These are phyloP conservation scores for Solanum etuberosum DNA, from an alignment of 257 asterid species.

Conservation along the genomic window DNA sequence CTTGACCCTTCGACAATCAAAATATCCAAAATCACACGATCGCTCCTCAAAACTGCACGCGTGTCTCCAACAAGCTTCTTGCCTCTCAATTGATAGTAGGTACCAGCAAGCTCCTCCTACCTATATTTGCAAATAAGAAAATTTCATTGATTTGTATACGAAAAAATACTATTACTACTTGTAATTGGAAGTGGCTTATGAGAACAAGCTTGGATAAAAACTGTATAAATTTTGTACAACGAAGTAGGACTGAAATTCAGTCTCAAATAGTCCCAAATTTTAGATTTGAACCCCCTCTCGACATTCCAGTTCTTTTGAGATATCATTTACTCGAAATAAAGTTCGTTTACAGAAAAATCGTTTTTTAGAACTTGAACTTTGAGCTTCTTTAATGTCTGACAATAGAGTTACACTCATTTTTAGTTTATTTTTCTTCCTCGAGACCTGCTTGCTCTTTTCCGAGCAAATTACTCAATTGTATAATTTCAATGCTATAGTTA, in stretches of 20 bases:
- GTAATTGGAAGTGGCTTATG: not conserved
- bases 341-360: not conserved
- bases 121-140: conserved; percentile 12
- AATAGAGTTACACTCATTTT: not conserved
- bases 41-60: conserved; percentile 41
- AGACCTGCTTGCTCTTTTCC: not conserved
- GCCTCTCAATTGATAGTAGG: conserved; percentile 82
- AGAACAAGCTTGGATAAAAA: not conserved
- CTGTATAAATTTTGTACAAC: not conserved
- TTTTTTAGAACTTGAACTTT: not conserved
- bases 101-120: conserved; percentile 94
- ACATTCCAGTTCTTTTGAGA: not conserved
- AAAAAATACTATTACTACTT: not conserved
- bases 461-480: not conserved
- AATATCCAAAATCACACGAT: conserved; percentile 43
- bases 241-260: not conserved
- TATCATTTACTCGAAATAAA: not conserved
- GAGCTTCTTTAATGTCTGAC: not conserved
- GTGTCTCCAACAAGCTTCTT: conserved; percentile 88
- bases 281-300: not conserved
- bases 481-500: not conserved
- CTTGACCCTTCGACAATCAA: conserved; percentile 44
- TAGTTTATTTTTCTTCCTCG: not conserved
- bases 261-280: not conserved
- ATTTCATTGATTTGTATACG: not conserved